Evolutionary conservation across 306 rosid species (phyloP), one percentile per base, ranked within the genome.

Genomic region (Vachellia pachyceras): DNA sequence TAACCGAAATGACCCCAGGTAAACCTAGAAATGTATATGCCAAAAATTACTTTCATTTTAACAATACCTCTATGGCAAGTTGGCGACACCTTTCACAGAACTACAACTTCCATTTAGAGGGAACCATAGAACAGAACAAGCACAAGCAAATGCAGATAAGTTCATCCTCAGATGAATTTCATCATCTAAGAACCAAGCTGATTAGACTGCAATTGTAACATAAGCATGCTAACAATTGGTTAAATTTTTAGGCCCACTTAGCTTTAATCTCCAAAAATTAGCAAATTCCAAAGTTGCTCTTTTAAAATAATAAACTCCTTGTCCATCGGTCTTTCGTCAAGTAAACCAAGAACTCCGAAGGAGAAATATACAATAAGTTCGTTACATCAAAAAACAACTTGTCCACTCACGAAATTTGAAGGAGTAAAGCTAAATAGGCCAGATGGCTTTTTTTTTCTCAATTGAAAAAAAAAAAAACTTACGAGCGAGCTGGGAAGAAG

Each of bases 401-500:
- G 25, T 61, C 18, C 67, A 25, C 37, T 29, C 40, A 12, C 40
- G 1, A 61, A 61, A 25, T 61, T 29, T 61, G 18, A 61, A 61
- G 37, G 17, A 23, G 3, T 13, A 33, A 33, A 64, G 68, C 41
- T 64, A 64, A 5, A 64, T 7, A 33, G 69, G 6, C 42, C 40
- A 35, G 33, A 35, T 29, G 6, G 22, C 33, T 64, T 4, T 6
- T 35, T 2, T 65, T 3, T 64, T 3, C 17, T 11, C 0, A 1
- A 29, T 29, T 10, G 0, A 0, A 37, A 39, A 69, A 67, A 3
- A 3, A 23, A 75, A 42, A 22, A 81, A 72, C 86, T 81, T 86
- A 91, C 98, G 14, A 17, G 91, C 87, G 40, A 94, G 91, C 88
- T 87, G 87, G 63, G 75, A 72, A 36, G 97, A 82, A 75, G 88